Conservation (phyloP, 2,329 filamentous ascomycete genomes). For the Kalaharituber pfeilii region DNA sequence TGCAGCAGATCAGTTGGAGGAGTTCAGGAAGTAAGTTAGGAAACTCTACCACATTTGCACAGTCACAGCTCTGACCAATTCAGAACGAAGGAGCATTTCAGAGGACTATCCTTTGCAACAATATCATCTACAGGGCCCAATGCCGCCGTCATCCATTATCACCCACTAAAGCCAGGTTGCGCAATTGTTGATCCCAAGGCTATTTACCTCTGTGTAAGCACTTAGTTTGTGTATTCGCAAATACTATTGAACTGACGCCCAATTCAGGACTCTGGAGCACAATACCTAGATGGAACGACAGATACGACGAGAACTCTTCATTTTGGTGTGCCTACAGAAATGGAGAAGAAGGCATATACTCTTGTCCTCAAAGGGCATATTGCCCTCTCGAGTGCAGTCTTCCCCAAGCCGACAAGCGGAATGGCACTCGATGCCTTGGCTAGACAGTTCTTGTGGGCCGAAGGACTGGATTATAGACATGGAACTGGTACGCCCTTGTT, state of each 20-base stretch:
- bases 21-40: slow-evolving; percentile 43
- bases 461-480: slow-evolving; percentile 87
- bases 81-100: slow-evolving; percentile 44
- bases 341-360: slow-evolving; percentile 80
- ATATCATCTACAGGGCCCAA: slow-evolving; percentile 90
- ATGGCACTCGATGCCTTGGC: slow-evolving; percentile 80
- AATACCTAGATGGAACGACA: slow-evolving; percentile 88
- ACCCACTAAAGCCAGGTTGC: slow-evolving; percentile 67
- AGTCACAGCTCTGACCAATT: slow-evolving; percentile 1
- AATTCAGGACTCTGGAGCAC: slow-evolving; percentile 64
- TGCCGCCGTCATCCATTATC: slow-evolving; percentile 91
- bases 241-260: not conserved
- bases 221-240: not conserved
- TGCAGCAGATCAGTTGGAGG: slow-evolving; percentile 79
- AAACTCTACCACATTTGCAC: slow-evolving; percentile 25
- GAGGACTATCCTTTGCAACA: slow-evolving; percentile 82
- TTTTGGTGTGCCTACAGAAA: slow-evolving; percentile 66
- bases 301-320: slow-evolving; percentile 89
- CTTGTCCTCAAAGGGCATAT: slow-evolving; percentile 91
- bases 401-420: slow-evolving; percentile 87
- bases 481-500: slow-evolving; percentile 47
- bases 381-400: slow-evolving; percentile 65
- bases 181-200: slow-evolving; percentile 65
- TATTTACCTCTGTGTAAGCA: slow-evolving; percentile 57
- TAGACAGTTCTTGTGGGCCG: slow-evolving; percentile 79